These are phyloP conservation scores for Cyberlindnera mississippiensis DNA, from an alignment of 805 yeast genomes.

Conservation along the genomic window DNA sequence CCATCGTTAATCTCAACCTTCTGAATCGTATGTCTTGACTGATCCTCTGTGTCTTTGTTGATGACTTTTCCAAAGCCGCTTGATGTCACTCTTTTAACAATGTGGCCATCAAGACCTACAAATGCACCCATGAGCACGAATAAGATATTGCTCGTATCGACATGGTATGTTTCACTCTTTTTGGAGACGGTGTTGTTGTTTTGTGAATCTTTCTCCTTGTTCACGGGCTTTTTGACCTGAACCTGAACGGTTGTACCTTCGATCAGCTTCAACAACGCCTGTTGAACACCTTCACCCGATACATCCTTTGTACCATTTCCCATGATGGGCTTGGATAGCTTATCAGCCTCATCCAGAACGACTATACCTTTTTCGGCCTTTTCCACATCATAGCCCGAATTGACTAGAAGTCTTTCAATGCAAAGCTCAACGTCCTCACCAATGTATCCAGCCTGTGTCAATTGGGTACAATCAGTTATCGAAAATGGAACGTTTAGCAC, in stretches of 20 bases:
- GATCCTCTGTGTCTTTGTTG: constrained; percentile 10
- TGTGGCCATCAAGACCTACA: constrained; percentile 50
- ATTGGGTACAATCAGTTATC: constrained; percentile 57
- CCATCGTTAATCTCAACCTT: constrained; percentile 37
- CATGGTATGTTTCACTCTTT: constrained; percentile 40
- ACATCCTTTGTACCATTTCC: constrained; percentile 51
- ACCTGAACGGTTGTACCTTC: constrained; percentile 53
- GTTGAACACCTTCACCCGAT: constrained; percentile 65
- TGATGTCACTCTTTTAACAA: constrained; percentile 36
- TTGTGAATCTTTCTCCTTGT: constrained; percentile 26
- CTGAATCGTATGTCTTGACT: constrained; percentile 26
- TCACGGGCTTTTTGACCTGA: constrained; percentile 41
- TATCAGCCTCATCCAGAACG: constrained; percentile 58
- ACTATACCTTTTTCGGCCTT: constrained; percentile 54
- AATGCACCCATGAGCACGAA: constrained; percentile 62
- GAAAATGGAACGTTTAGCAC: constrained; percentile 52
- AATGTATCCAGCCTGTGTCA: constrained; percentile 63
- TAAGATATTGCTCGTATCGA: constrained; percentile 53
- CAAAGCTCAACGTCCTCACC: constrained; percentile 63
- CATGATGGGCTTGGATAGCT: constrained; percentile 46
- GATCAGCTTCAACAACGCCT: constrained; percentile 50
- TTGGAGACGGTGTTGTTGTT: constrained; percentile 31
- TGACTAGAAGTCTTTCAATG: constrained; percentile 46
- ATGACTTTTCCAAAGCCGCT: constrained; percentile 26
- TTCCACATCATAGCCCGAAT: constrained; percentile 48